Evolutionary conservation across 2,329 filamentous ascomycete genomes (phyloP), one percentile per base, ranked within the genome.

Genomic region (Zymoseptoria passerinii): DNA sequence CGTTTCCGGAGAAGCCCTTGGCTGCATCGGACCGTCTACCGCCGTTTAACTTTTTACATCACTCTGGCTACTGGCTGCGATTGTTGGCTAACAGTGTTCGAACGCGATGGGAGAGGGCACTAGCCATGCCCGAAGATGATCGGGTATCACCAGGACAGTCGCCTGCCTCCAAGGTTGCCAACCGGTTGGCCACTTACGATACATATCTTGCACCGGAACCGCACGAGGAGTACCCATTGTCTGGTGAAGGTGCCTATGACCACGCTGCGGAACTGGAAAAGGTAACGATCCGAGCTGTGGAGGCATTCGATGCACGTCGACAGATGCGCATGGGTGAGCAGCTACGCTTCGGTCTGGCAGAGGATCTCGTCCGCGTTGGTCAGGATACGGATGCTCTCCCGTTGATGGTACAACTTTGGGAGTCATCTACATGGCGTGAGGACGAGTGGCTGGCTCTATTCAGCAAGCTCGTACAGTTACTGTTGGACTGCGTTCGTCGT

Each of bases 41-140:
- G 7, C 82, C 83, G 0, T 85, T 82, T 79, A 78, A 84, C 61
- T 70, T 80, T 13, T 73, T 86, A 13, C 83, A 85, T 60, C 83
- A 86, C 67, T 73, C 83, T 58, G 83, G 83, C 1, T 86, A 86
- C 68, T 86, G 83, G 83, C 71, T 81, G 51, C 75, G 79, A 59
- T 72, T 81, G 18, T 76, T 82, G 6, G 78, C 78, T 10, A 79
- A 78, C 53, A 78, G 82, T 65, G 75, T 80, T 8, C 74, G 76
- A 63, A 67, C 70, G 52, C 77, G 83, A 20, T 79, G 79, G 61
- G 65, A 72, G 13, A 73, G 80, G 51, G 82, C 83, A 4, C 68
- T 78, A 53, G 75, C 81, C 23, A 83, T 85, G 50, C 81, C 83
- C 19, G 77, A 80, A 52, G 83, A 86, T 69, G 83, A 86, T 67